Conservation (phyloP, 176 grass and related monocot species). For the Eragrostis nindensis region DNA sequence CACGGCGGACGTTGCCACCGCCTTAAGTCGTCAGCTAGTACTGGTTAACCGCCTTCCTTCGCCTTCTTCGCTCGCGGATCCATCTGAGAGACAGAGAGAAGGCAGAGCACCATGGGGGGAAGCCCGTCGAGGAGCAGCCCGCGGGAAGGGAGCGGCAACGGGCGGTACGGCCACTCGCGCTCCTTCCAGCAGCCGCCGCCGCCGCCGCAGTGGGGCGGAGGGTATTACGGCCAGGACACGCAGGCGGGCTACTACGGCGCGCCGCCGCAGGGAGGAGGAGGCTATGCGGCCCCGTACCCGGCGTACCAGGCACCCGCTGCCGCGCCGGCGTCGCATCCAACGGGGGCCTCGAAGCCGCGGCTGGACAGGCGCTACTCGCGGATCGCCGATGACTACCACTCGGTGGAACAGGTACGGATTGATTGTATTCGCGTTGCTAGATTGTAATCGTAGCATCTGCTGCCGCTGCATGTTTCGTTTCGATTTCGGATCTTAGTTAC, state of each 20-base stretch:
- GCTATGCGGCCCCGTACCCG: conserved; percentile 42
- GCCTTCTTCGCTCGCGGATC: background rate
- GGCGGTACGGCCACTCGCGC: conserved; percentile 16
- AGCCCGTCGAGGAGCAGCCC: conserved; percentile 45
- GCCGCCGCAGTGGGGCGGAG: conserved; percentile 16
- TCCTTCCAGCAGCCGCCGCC: conserved; percentile 27
- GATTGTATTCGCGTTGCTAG: background rate
- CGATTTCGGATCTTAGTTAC: conserved; percentile 9
- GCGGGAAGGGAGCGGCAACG: conserved; percentile 28
- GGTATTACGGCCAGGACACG: conserved; percentile 41
- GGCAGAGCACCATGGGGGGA: conserved; percentile 38
- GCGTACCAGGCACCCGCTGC: conserved; percentile 27
- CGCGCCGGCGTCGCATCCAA: conserved; percentile 13
- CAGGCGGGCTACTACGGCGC: conserved; percentile 23
- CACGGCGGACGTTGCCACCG: background rate
- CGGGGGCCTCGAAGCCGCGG: conserved; percentile 13
- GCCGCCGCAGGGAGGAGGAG: conserved; percentile 16
- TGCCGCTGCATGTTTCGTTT: background rate
- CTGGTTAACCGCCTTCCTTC: background rate
- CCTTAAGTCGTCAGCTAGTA: background rate
- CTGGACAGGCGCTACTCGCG: conserved; percentile 72
- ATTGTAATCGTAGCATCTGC: background rate
- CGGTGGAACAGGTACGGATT: conserved; percentile 69
- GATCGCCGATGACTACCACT: conserved; percentile 73
- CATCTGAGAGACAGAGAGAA: background rate